Evolutionary conservation across 164 flowering plant genomes (phyloP), one percentile per base, ranked within the genome.

Genomic region (Sedum album): DNA sequence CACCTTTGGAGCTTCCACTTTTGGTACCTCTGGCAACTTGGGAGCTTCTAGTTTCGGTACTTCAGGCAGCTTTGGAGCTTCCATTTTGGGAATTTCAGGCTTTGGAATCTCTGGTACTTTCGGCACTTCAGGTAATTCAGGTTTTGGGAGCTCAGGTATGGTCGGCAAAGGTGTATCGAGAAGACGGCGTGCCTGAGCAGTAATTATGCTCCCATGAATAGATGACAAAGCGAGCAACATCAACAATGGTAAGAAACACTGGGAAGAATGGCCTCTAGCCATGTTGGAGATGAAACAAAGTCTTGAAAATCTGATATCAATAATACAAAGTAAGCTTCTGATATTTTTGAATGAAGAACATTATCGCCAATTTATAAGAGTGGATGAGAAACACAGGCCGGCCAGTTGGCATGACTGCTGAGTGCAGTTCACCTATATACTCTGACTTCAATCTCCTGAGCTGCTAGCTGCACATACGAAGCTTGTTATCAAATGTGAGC

Each of bases 131-230:
- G 60, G 42, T 8, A n/a, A n/a, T n/a, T 63, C 66, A 63, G 66
- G 66, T 42, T 63, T 63, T 31, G 66, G 67, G n/a, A 65, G 67
- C 46, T 65, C 67, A 65, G 67, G 42, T 35, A 64, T 20, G 25
- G 33, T 64, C 2, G 44, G 66, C 66, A 33, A 64, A 20, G 41
- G 42, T 20, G 66, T 26, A 33, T 64, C 66, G 8, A 64, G 8
- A 25, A 65, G 26, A 21, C 46, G 44, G 6, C 67, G 67, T n/a
- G 67, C 67, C 28, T 28, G 66, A 31, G 31, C 66, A 36, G 31
- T 4, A 62, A 31, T 62, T 15, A 36, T 38, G 14, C 36, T 21
- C 30, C 67, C 67, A 65, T 41, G 42, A 10, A 65, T 6, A 6
- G 67, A 65, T 3, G 67, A 36, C 67, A 65, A 33, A 65, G 67